A percentile compares a stretch with the other conserved stretches of the same genome.
Evolutionary conservation across 2,329 filamentous ascomycete species (phyloP).

Genomic region (Trichoderma gracile): DNA sequence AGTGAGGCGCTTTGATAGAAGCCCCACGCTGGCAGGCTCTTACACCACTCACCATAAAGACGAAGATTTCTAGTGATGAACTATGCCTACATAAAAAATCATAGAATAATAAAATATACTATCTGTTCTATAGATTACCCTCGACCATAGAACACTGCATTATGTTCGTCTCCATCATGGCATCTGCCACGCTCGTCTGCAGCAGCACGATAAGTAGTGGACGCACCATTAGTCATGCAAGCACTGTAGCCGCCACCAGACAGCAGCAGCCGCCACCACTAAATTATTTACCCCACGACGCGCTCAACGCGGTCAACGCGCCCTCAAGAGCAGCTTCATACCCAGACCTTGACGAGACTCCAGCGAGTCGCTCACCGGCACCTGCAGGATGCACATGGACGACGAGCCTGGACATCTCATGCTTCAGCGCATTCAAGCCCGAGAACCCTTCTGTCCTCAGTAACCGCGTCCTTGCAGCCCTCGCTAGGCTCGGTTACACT

Average conservation of each 20-base stretch:
- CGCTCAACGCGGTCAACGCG: conserved; percentile 14
- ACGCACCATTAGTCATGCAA: too few species aligned
- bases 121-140: too few species aligned
- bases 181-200: too few species aligned
- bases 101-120: too few species aligned
- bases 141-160: too few species aligned
- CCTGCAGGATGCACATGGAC: conserved; percentile 5
- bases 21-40: conserved; percentile 10
- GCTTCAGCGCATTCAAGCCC: neutral
- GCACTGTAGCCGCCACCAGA: neutral
- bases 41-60: neutral
- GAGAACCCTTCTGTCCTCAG: neutral
- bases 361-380: neutral
- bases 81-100: too few species aligned
- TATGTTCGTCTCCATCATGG: too few species aligned
- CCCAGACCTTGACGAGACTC: neutral
- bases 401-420: neutral
- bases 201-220: too few species aligned
- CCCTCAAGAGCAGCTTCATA: conserved; percentile 4
- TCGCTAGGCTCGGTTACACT: neutral
- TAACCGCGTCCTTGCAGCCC: neutral
- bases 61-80: neutral
- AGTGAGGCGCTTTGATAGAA: neutral
- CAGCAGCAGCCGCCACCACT: neutral
- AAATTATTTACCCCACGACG: conserved; percentile 15